These are phyloP conservation scores for Diaporthe aspalathi DNA, from an alignment of 2,329 filamentous ascomycete species.

Conservation along the genomic window DNA sequence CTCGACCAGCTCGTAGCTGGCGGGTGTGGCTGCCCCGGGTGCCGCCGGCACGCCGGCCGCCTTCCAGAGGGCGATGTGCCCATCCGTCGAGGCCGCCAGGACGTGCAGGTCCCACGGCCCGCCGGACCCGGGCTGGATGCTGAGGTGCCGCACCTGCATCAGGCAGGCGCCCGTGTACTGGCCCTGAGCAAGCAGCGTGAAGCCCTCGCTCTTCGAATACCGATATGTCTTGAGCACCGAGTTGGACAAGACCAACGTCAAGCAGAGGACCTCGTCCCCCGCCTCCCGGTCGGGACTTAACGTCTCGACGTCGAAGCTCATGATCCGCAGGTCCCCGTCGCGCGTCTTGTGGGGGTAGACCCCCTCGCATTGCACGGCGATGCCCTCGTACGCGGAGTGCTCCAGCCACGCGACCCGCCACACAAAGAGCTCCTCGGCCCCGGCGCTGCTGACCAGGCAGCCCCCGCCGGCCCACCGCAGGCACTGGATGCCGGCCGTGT, in stretches of 20 bases:
- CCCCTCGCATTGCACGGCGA: constrained; percentile 69
- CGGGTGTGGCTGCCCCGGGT: constrained; percentile 24
- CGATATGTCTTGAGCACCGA: constrained; percentile 76
- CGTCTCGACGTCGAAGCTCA: constrained; percentile 74
- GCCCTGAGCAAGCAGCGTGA: constrained; percentile 63
- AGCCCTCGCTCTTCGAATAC: constrained; percentile 57
- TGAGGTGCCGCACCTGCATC: constrained; percentile 69
- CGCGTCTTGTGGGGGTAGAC: constrained; percentile 62
- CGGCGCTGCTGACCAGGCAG: constrained; percentile 87
- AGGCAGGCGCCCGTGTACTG: constrained; percentile 80
- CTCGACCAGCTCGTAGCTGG: constrained; percentile 46
- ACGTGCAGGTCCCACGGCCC: constrained; percentile 52
- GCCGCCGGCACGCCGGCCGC: constrained; percentile 28
- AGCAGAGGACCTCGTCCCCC: constrained; percentile 57
- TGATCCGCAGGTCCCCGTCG: constrained; percentile 80
- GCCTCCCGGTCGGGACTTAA: constrained; percentile 37
- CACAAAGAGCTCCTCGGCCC: constrained; percentile 88
- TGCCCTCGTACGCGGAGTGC: constrained; percentile 55
- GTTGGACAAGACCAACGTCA: constrained; percentile 85
- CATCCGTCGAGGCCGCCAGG: constrained; percentile 84
- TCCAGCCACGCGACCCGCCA: constrained; percentile 76
- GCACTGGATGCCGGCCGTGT: constrained; percentile 86
- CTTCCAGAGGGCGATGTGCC: constrained; percentile 74
- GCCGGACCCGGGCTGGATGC: constrained; percentile 39
- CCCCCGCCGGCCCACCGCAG: constrained; percentile 78